Conservation (phyloP, 768 basidiomycete genomes). For the Xerocomus spinulosus region DNA sequence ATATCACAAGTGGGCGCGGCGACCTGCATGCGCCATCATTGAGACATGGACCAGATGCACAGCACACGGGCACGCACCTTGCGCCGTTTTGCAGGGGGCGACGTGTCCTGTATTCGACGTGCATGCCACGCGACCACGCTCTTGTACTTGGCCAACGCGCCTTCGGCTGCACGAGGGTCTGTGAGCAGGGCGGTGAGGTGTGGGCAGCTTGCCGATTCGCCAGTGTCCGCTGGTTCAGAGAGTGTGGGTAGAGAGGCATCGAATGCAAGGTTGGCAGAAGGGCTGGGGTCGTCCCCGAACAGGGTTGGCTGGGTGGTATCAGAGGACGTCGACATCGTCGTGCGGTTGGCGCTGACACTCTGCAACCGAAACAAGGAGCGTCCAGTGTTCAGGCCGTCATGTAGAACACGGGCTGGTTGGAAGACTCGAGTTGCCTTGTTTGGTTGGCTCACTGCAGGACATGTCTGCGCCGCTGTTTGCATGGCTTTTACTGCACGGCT, state of each 20-base stretch:
- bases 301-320: conserved; percentile 27
- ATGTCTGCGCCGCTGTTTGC: conserved; percentile 3
- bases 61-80: conserved; percentile 43
- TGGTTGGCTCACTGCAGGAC: neutral
- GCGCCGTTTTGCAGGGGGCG: conserved; percentile 54
- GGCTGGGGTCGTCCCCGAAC: conserved; percentile 23
- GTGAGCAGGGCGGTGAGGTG: conserved; percentile 41
- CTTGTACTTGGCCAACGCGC: conserved; percentile 47
- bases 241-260: conserved; percentile 7
- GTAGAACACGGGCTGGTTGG: no score
- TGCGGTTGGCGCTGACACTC: neutral
- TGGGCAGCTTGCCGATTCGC: conserved; percentile 24
- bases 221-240: conserved; percentile 11
- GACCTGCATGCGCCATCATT: conserved; percentile 31
- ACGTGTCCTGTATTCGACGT: conserved; percentile 41
- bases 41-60: neutral
- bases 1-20: conserved; percentile 59
- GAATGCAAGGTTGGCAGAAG: conserved; percentile 8
- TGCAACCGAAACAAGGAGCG: neutral
- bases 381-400: neutral
- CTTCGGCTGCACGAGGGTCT: conserved; percentile 26
- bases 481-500: conserved; percentile 7
- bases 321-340: conserved; percentile 29
- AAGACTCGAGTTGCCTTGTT: conserved; percentile 10
- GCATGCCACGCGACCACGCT: conserved; percentile 54